Percentiles rank a stretch among this genome's conserved stretches.
Evolutionary conservation across 192 early-diverging fungal genomes (phyloP).

Genomic region (Bifiguratus adelaidae): DNA sequence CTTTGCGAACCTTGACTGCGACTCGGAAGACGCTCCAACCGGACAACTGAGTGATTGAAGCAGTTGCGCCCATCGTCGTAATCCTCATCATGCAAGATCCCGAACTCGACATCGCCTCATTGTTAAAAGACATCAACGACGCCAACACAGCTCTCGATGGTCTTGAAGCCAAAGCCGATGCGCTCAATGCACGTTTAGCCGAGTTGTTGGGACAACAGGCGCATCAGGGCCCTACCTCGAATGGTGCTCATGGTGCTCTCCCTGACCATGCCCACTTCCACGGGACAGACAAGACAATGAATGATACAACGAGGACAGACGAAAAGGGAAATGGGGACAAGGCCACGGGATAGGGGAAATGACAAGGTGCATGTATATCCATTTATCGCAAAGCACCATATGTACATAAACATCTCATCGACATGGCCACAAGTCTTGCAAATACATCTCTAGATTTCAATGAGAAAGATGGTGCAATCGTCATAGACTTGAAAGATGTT

Average conservation of each 20-base stretch:
- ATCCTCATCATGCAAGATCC: too few relatives aligned
- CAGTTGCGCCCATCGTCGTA: too few relatives aligned
- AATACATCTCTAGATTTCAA: slow-evolving; percentile 13
- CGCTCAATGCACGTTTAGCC: background rate
- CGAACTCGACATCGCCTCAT: background rate
- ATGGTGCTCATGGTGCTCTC: too few relatives aligned
- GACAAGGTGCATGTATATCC: background rate
- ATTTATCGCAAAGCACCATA: too few relatives aligned
- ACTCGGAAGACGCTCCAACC: too few relatives aligned
- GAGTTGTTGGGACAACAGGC: background rate
- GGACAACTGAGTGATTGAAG: too few relatives aligned
- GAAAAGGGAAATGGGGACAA: background rate
- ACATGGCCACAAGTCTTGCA: too few relatives aligned
- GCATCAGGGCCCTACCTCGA: too few relatives aligned
- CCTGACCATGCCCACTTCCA: too few relatives aligned
- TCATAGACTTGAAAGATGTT: slow-evolving; percentile 46
- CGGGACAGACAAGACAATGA: background rate
- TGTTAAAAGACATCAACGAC: background rate
- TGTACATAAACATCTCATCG: too few relatives aligned
- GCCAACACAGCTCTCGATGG: background rate
- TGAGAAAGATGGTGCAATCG: slow-evolving; percentile 42
- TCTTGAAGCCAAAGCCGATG: background rate
- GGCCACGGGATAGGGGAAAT: background rate
- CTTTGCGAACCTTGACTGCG: too few relatives aligned
- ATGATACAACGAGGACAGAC: background rate